Evolutionary conservation across 192 early-diverging fungal genomes (phyloP), one percentile per base, ranked within the genome.

Genomic region (Coemansia sp.): DNA sequence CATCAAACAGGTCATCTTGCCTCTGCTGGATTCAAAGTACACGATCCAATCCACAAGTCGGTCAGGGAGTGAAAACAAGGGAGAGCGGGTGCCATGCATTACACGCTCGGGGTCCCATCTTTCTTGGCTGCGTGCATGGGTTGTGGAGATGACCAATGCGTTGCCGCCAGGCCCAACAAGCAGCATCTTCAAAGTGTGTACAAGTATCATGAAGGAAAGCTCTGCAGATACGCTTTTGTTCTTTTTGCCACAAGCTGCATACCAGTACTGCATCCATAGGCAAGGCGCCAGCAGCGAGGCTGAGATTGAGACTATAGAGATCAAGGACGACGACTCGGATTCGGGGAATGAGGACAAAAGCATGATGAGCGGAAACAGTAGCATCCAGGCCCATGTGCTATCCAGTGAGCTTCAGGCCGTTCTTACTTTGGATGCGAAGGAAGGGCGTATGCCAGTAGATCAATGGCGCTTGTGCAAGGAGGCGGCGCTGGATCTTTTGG

Each of bases 1-100:
- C 16, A 67, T 83, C 20, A 55, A 57, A 1, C 57, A 66, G 52
- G 52, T 67, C 1, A 68, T 78, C 35, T 48, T 31, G 43, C 81
- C 81, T 21, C 63, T 83, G 26, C 35, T 83, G 20, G 66, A 71
- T 37, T 78, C 81, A 21, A 74, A 83, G 31, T 83, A 83, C 48
- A 74, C 75, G 7, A 72, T 78, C 62, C 71, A 78, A 63, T 52
- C 59, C 5, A 52, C 75, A 13, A 57, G 29, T 29, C 64, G 68
- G 21, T 46, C 51, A 2, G 21, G 42, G 8, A 33, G 55, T 2
- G 62, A 28, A 3, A 51, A 26, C 18, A 45, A 23, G 9, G 21
- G 23, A 13, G 61, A 20, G 23, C 60, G 59, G 9, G 61, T 21
- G 7, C 40, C 75, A 13, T 78, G 76, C 4, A 64, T 83, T 39